Conservation (phyloP, 1,139 yeast species). For the Kodamaea plutei region DNA sequence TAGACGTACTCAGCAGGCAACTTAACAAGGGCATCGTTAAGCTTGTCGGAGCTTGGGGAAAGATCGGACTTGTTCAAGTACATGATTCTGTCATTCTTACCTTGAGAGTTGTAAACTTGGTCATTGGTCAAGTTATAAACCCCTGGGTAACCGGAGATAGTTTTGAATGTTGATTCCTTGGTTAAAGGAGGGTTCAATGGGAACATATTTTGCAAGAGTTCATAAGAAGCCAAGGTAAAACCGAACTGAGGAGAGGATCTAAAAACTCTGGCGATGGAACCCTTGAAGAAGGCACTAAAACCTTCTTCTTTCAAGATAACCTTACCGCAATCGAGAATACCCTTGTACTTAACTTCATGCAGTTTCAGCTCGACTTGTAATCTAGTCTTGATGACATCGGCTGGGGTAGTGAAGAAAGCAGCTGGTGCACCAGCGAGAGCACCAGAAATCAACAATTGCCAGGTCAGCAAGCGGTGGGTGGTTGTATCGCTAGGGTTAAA, state of each 20-base stretch:
- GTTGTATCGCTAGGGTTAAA: slow-evolving; percentile 67
- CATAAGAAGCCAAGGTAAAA: slow-evolving; percentile 94
- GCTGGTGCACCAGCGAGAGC: slow-evolving; percentile 98
- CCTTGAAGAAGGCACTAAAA: slow-evolving; percentile 80
- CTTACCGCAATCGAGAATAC: slow-evolving; percentile 71
- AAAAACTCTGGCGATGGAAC: slow-evolving; percentile 91
- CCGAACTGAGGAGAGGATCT: slow-evolving; percentile 98
- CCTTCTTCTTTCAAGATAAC: slow-evolving; percentile 79
- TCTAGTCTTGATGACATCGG: slow-evolving; percentile 94
- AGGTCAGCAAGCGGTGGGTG: slow-evolving; percentile 59
- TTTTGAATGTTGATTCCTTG: slow-evolving; percentile 42
- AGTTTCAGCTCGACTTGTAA: slow-evolving; percentile 79
- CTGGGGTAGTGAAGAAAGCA: slow-evolving; percentile 93
- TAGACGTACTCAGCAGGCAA: slow-evolving; percentile 51
- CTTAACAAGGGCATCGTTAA: slow-evolving; percentile 37
- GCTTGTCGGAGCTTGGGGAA: slow-evolving; percentile 11
- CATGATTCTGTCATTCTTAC: slow-evolving; percentile 33
- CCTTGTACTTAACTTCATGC: slow-evolving; percentile 74
- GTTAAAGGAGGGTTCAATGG: slow-evolving; percentile 47
- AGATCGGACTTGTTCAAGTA: slow-evolving; percentile 30
- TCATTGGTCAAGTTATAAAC: slow-evolving; percentile 46
- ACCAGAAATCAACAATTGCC: slow-evolving; percentile 84
- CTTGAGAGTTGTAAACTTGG: slow-evolving; percentile 38
- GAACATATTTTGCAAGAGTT: slow-evolving; percentile 55
- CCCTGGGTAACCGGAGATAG: slow-evolving; percentile 46